These are phyloP conservation scores for Cydonia oblonga DNA, from an alignment of 331 rosid genomes.

Conservation along the genomic window DNA sequence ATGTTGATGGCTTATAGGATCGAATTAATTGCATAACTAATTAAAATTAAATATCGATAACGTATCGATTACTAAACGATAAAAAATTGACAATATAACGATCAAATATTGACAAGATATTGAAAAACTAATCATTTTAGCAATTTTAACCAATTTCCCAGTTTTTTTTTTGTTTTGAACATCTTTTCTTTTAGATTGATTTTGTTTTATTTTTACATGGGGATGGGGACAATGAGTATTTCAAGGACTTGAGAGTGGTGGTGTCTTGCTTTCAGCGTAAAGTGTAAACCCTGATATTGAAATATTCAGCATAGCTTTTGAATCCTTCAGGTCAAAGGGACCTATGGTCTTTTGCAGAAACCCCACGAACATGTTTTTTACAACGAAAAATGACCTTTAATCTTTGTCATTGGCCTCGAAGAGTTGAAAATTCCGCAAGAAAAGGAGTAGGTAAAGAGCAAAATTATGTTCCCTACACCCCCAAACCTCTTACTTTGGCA, in stretches of 20 bases:
- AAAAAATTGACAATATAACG: too few species aligned
- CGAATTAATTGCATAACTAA: neutral
- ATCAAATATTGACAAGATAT: too few species aligned
- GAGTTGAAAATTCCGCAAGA: slow-evolving; percentile 32
- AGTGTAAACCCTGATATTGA: slow-evolving; percentile 40
- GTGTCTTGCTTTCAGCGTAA: slow-evolving; percentile 77
- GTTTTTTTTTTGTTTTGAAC: too few species aligned
- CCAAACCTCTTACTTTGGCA: slow-evolving; percentile 17
- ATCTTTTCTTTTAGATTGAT: neutral
- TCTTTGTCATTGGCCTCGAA: slow-evolving; percentile 38
- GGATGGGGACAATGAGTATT: slow-evolving; percentile 43
- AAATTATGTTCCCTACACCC: slow-evolving; percentile 24
- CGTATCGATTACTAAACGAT: too few species aligned
- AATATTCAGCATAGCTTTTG: slow-evolving; percentile 54
- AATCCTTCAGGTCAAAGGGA: slow-evolving; percentile 26
- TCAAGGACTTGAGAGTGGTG: slow-evolving; percentile 35
- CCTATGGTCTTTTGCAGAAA: slow-evolving; percentile 34
- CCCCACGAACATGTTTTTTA: slow-evolving; percentile 45
- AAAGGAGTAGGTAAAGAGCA: slow-evolving; percentile 30
- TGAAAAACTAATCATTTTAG: too few species aligned
- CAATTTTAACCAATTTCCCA: too few species aligned
- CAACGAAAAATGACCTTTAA: slow-evolving; percentile 21
- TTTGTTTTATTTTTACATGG: slow-evolving; percentile 5
- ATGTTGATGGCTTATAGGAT: slow-evolving; percentile 3
- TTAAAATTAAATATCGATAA: too few species aligned